Evolutionary conservation across 305 asterid species (phyloP).

Genomic region (Fraxinus xanthoxyloides): DNA sequence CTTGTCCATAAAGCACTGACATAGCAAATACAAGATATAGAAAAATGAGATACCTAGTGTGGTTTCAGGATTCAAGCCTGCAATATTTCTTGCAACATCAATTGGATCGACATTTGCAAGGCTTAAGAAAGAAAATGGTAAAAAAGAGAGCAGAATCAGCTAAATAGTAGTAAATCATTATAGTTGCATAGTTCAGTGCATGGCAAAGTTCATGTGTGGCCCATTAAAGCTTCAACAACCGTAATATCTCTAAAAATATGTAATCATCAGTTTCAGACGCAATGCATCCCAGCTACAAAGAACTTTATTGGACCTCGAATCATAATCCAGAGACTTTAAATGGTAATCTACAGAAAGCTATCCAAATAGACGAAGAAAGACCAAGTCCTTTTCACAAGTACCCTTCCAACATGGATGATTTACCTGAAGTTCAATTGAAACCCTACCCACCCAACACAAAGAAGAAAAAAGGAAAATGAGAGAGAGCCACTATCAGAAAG

Average conservation of each 20-base stretch:
- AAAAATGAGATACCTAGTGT: constrained; percentile 63
- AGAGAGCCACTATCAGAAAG: not conserved
- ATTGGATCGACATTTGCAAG: constrained; percentile 99
- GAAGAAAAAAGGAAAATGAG: not conserved
- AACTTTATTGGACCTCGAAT: not conserved
- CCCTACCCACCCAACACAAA: constrained; percentile 1
- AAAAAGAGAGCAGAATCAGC: constrained; percentile 21
- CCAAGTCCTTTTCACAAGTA: constrained; percentile 4
- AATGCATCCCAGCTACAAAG: not conserved
- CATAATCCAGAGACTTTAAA: too few relatives aligned
- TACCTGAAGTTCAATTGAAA: not conserved
- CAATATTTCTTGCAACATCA: constrained; percentile 80
- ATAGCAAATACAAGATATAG: constrained; percentile 5
- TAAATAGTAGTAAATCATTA: constrained; percentile 7
- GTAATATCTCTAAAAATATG: constrained; percentile 11
- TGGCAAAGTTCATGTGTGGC: not conserved
- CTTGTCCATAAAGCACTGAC: not conserved
- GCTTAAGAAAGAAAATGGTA: constrained; percentile 40
- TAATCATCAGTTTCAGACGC: not conserved
- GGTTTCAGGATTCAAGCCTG: constrained; percentile 91
- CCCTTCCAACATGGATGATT: not conserved
- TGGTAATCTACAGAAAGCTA: constrained; percentile 4
- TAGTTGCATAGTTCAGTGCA: constrained; percentile 7
- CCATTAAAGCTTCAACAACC: not conserved
- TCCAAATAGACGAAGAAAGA: not conserved